Evolutionary conservation across 768 basidiomycete species (phyloP), one percentile per base, ranked within the genome.

Genomic region (Albatrellus ellisii): DNA sequence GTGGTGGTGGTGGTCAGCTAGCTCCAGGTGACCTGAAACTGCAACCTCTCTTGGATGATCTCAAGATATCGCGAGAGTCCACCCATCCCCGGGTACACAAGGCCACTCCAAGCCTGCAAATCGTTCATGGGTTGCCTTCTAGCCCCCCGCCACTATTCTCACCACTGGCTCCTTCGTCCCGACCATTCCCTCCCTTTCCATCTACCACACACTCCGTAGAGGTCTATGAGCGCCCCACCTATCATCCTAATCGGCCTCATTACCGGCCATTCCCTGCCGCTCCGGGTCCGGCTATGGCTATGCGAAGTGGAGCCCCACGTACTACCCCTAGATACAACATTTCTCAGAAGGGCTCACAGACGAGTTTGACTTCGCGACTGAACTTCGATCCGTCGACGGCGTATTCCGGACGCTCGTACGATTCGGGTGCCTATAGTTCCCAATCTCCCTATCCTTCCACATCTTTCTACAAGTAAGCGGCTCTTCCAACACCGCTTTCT

Each of bases 401-500:
- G 11, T 77, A 77, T 50, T 42, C 54, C 12, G 55, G 46, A 29
- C 47, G 45, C 22, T 46, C 45, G 36, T 47, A 46, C n/a, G 42
- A 41, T 36, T 14, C 26, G 18, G 39, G 32, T 22, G 44, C 26
- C 29, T 46, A 48, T 11, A 36, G 43, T 17, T 38, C 46, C 20
- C 52, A 50, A n/a, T 49, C 44, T 17, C 40, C 48, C n/a, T 34
- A 49, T 2, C 45, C 54, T 33, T 47, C 70, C 1, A 47, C 63
- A 12, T 61, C 70, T 2, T 67, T 81, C 24, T 83, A 82, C 62
- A 76, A 71, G 80, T 74, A 50, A 37, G 68, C 48, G 1, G 20
- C 26, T 20, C 17, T n/a, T 24, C 29, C 10, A 38, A 12, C 18
- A 6, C 18, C 42, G 8, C 20, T 26, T 24, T 18, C 14, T 21